phyloP scores from a whole-genome alignment of 176 grass and related monocot species.

The Raddia distichophylla region DNA sequence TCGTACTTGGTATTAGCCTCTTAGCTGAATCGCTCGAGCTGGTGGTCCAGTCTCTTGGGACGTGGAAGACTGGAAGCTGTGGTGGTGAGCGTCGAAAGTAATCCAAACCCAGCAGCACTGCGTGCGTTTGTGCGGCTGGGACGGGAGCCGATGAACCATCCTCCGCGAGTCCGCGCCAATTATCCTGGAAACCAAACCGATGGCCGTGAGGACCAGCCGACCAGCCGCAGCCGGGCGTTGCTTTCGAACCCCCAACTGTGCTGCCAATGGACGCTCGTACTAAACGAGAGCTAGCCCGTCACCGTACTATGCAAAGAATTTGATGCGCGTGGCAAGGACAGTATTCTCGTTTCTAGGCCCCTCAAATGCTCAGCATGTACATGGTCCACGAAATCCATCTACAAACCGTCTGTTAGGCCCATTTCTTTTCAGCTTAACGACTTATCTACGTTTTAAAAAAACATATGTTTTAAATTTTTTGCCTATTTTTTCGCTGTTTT shows the following conservation, averaged over 20 bases:
- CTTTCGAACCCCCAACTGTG: not conserved
- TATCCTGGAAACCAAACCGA: not conserved
- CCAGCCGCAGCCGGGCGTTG: not conserved
- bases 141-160: not conserved
- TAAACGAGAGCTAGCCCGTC: not conserved
- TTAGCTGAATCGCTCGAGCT: not conserved
- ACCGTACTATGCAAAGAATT: not conserved
- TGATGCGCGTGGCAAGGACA: not conserved
- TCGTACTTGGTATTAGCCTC: not conserved
- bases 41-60: not conserved
- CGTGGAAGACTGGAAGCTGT: not conserved
- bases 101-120: not conserved
- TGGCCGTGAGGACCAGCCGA: not conserved
- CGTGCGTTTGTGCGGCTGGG: not conserved
- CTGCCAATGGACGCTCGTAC: not conserved
- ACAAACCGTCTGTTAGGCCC: too few species aligned
- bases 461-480: too few species aligned
- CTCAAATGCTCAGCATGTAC: not conserved
- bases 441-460: too few species aligned
- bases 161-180: not conserved
- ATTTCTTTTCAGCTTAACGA: too few species aligned
- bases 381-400: too few species aligned
- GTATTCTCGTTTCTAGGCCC: not conserved
- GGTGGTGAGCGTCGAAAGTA: slow-evolving; percentile 10
- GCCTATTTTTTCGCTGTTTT: too few species aligned